Evolutionary conservation across 768 basidiomycete species (phyloP), one percentile per base, ranked within the genome.

Genomic region (Lactarius sp.): DNA sequence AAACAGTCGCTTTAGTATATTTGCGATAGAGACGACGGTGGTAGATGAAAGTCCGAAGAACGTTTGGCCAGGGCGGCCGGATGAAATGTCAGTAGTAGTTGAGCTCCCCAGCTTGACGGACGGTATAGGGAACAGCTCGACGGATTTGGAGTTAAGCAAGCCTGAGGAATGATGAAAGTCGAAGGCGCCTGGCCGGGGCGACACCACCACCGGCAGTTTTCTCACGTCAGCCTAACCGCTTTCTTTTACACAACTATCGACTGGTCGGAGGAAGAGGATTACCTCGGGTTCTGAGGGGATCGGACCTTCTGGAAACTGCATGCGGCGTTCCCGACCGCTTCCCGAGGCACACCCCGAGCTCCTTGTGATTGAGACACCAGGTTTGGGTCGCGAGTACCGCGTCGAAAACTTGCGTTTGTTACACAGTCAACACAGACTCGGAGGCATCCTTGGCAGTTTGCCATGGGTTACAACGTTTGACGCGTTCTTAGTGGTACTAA

Each of bases 301-400:
- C 39, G 36, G 44, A 53, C 62, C 61, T 44, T 36, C 36, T 52
- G 41, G 55, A 34, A 53, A 55, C 44, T 27, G 77, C 67, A 80
- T 79, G 77, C 73, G 65, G 69, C 71, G 68, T 61, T 73, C 70
- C 59, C 70, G 66, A 59, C 79, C 79, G 52, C 70, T 81, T 33
- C 71, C 70, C 41, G 72, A 74, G 62, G 71, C 72, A 50, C 73
- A 78, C 52, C 86, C 85, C 56, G 81, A 88, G 69, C 77, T 88
- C 64, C 75, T 76, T 7, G 69, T 86, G 46, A 69, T 79, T 51
- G 72, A 78, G 42, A 76, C 73, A 65, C 75, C 77, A 44, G 80
- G 77, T 31, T 52, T 66, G 18, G 84, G 77, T 70, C 75, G 74
- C 53, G 87, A 90, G 71, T 88, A 85, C 63, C 78, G 83, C 56